Percentiles rank a stretch among this genome's conserved stretches.
These are phyloP conservation scores for Blastobotrys aristatus DNA, from an alignment of 1,139 yeast species.

Conservation along the genomic window DNA sequence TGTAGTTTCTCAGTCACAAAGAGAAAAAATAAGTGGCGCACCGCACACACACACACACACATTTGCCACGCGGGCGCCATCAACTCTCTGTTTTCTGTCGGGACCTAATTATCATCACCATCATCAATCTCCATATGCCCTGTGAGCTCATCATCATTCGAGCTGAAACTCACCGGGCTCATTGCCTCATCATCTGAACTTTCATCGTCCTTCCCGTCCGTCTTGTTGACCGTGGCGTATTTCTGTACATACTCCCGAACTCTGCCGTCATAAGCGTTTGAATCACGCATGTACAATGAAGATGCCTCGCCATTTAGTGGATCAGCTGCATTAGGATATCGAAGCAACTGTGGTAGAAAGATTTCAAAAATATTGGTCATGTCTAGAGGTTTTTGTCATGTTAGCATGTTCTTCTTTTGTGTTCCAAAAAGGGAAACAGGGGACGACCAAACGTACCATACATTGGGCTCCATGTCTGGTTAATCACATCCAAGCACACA, in stretches of 20 bases:
- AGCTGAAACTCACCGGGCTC: slow-evolving; percentile 42
- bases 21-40: slow-evolving; percentile 1
- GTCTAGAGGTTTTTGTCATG: slow-evolving; percentile 19
- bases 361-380: slow-evolving; percentile 86
- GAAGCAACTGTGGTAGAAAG: slow-evolving; percentile 83
- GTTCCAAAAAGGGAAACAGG: no score
- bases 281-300: slow-evolving; percentile 68
- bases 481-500: slow-evolving; percentile 92
- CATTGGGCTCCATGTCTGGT: slow-evolving; percentile 98
- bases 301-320: slow-evolving; percentile 94
- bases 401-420: not conserved
- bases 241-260: slow-evolving; percentile 68
- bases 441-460: slow-evolving; percentile 49
- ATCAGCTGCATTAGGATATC: slow-evolving; percentile 92
- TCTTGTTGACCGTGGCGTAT: slow-evolving; percentile 53
- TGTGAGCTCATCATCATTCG: slow-evolving; percentile 44
- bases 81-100: no score
- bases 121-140: slow-evolving; percentile 38
- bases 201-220: slow-evolving; percentile 38
- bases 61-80: no score
- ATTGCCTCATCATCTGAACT: slow-evolving; percentile 36
- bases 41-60: no score
- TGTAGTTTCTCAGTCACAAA: not conserved
- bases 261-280: slow-evolving; percentile 57
- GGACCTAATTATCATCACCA: no score